Evolutionary conservation across 2,329 filamentous ascomycete genomes (phyloP), one percentile per base, ranked within the genome.

Genomic region (Akanthomyces uredinophilus): DNA sequence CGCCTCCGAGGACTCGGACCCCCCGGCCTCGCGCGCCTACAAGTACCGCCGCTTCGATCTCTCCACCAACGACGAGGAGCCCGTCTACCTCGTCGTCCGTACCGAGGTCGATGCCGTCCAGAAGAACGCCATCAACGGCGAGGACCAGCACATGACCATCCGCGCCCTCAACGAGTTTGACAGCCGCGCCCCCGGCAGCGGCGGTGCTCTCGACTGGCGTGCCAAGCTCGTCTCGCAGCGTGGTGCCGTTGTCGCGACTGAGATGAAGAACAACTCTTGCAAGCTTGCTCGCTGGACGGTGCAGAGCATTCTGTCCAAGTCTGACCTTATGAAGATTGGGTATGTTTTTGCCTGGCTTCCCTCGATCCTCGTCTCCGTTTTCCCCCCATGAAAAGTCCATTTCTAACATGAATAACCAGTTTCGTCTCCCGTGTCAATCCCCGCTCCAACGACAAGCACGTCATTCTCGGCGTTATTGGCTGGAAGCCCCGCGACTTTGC

Each of bases 191-290:
- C 93, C 96, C 75, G 95, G 95, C 69, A 91, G 91, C 68, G 95
- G 95, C 68, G 92, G 94, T 67, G 95, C 95, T 61, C 84, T 99
- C 58, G 95, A 99, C 84, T 99, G 95, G 95, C 86, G 95, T 75
- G 89, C 88, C 68, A 99, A 99, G 85, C 86, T 99, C 64, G 90
- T 91, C 66, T 92, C 88, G 70, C 93, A 97, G 81, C 90, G 95
- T 71, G 95, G 95, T 87, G 95, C 95, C 62, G 94, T 99, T 49
- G 90, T 99, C 29, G 95, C 95, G 22, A 99, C 95, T 14, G 95
- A 99, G 82, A 99, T 99, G 95, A 99, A 99, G 91, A 99, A 99
- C 87, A 99, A 99, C 86, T 92, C 88, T 73, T 96, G 92, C 89
- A 99, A 99, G 83, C 88, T 99, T 66, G 95, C 95, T 63, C 85